Evolutionary conservation across 805 yeast species (phyloP).

Genomic region (Zygosaccharomyces pseudorouxii): DNA sequence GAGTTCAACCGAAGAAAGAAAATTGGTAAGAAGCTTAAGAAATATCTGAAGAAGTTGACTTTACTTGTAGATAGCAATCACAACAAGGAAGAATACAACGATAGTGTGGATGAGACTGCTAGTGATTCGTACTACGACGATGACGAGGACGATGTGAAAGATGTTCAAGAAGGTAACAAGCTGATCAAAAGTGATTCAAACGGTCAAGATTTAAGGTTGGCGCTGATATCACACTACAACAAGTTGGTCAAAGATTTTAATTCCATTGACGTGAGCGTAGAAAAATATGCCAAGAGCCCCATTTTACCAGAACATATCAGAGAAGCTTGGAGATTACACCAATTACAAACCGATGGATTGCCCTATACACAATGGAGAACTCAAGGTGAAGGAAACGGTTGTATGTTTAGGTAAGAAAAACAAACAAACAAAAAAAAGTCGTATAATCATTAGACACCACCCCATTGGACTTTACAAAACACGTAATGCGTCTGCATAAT

Average conservation of each 20-base stretch:
- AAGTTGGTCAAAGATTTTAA: constrained; percentile 30
- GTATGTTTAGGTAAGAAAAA: constrained; percentile 51
- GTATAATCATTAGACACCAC: background rate
- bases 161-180: constrained; percentile 21
- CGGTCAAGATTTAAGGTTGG: constrained; percentile 23
- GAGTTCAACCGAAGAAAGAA: constrained; percentile 42
- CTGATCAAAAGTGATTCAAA: constrained; percentile 26
- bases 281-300: constrained; percentile 47
- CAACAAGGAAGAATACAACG: constrained; percentile 14
- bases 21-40: constrained; percentile 32
- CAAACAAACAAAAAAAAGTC: background rate
- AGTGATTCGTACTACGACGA: constrained; percentile 31
- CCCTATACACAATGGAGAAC: constrained; percentile 63
- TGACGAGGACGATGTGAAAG: constrained; percentile 25
- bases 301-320: constrained; percentile 77
- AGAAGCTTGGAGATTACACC: constrained; percentile 82
- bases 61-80: constrained; percentile 17
- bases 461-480: constrained; percentile 32
- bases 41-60: constrained; percentile 37
- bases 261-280: constrained; percentile 30
- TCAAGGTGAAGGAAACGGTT: constrained; percentile 69
- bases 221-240: constrained; percentile 33
- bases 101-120: constrained; percentile 29
- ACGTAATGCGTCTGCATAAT: constrained; percentile 52
- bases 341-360: constrained; percentile 58